Evolutionary conservation across 1,139 yeast genomes (phyloP).

Genomic region (Debaryomyces coudertii): DNA sequence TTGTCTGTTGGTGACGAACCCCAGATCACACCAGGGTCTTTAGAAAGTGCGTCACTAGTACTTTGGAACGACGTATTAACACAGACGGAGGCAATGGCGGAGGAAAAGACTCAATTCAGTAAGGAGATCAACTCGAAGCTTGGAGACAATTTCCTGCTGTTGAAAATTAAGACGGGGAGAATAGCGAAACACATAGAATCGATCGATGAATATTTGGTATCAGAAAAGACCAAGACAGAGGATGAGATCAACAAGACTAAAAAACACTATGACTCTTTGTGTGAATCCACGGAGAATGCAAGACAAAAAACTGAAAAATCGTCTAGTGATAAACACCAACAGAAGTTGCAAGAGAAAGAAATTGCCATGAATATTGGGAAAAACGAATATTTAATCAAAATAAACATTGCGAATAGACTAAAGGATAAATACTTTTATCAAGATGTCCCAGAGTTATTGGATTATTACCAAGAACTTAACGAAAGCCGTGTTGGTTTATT

Average conservation of each 20-base stretch:
- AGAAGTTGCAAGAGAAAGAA: constrained; percentile 63
- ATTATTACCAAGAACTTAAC: constrained; percentile 81
- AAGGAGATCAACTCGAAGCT: constrained; percentile 63
- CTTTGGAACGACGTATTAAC: constrained; percentile 89
- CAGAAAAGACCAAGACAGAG: constrained; percentile 62
- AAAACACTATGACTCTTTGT: constrained; percentile 73
- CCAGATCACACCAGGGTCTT: constrained; percentile 88
- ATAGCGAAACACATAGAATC: constrained; percentile 59
- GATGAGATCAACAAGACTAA: constrained; percentile 74
- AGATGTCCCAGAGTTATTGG: constrained; percentile 90
- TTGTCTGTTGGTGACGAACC: constrained; percentile 93
- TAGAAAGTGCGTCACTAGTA: constrained; percentile 90
- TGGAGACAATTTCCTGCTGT: constrained; percentile 61
- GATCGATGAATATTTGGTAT: constrained; percentile 59
- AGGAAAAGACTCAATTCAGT: constrained; percentile 64
- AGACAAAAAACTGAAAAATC: constrained; percentile 71
- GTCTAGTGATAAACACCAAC: constrained; percentile 59
- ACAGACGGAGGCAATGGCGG: constrained; percentile 81
- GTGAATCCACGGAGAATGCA: constrained; percentile 79
- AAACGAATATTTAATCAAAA: constrained; percentile 77
- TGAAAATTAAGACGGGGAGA: constrained; percentile 56
- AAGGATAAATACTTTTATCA: constrained; percentile 93
- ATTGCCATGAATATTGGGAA: constrained; percentile 84
- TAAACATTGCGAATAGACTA: constrained; percentile 83
- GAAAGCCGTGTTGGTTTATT: constrained; percentile 75